Conservation (phyloP, 306 rosid genomes). For the Astragalus membranaceus region DNA sequence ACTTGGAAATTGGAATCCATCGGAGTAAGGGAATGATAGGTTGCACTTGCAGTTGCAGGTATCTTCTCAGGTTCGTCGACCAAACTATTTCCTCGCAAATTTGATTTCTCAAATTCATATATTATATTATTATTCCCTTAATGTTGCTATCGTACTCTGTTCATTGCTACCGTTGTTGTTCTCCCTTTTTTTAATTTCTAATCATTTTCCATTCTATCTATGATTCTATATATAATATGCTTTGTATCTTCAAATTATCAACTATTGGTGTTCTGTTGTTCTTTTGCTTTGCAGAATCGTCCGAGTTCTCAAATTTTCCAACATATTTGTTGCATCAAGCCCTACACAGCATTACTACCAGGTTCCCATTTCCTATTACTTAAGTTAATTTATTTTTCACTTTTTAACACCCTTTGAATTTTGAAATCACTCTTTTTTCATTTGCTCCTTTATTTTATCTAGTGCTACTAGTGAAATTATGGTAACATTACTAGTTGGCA, state of each 20-base stretch:
- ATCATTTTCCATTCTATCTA: no score
- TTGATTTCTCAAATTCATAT: no score
- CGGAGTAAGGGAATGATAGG: conserved; percentile 15
- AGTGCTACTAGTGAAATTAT: background rate
- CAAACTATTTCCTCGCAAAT: no score
- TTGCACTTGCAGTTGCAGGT: background rate
- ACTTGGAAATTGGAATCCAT: no score
- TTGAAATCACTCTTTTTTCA: background rate
- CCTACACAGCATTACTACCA: conserved; percentile 22
- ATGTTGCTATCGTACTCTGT: no score
- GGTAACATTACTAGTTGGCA: background rate
- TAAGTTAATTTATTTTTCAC: background rate
- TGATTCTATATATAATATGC: background rate
- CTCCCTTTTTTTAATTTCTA: no score
- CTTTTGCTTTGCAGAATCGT: conserved; percentile 40
- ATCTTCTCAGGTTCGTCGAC: conserved; percentile 14
- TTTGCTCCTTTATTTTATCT: background rate
- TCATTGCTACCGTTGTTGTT: no score
- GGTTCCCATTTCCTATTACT: conserved; percentile 29
- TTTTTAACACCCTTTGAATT: background rate
- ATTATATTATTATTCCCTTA: no score
- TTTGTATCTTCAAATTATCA: background rate
- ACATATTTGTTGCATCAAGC: conserved; percentile 20
- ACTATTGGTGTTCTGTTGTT: background rate
- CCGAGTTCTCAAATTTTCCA: conserved; percentile 42